Conservation (phyloP, 257 asterid genomes). For the Coffea eugenioides region DNA sequence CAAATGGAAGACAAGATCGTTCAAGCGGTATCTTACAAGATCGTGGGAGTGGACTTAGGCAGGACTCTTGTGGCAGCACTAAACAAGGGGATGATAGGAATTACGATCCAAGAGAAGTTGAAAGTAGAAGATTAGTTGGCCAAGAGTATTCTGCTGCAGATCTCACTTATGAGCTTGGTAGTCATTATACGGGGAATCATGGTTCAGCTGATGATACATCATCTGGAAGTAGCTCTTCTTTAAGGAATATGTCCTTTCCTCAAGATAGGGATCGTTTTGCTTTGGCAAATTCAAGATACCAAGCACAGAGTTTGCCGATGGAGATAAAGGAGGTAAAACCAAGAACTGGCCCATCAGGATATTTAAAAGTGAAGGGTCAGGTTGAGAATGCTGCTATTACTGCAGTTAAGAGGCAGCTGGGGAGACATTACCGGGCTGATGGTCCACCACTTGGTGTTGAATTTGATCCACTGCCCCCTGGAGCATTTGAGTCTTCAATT, state of each 20-base stretch:
- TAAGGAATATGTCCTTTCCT: slow-evolving; percentile 40
- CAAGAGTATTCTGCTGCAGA: slow-evolving; percentile 58
- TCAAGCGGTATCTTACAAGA: slow-evolving; percentile 80
- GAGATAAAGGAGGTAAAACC: slow-evolving; percentile 45
- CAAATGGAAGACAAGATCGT: slow-evolving; percentile 56
- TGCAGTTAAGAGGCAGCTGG: slow-evolving; percentile 88
- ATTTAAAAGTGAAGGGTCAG: slow-evolving; percentile 82
- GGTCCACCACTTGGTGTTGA: slow-evolving; percentile 93
- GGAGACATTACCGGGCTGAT: slow-evolving; percentile 64
- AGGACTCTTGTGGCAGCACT: slow-evolving; percentile 98
- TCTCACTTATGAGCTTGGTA: slow-evolving; percentile 45
- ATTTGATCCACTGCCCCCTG: slow-evolving; percentile 82
- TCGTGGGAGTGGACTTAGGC: slow-evolving; percentile 80
- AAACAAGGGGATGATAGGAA: slow-evolving; percentile 58
- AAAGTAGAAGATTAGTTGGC: slow-evolving; percentile 56
- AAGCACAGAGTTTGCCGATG: slow-evolving; percentile 37
- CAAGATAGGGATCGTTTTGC: slow-evolving; percentile 41
- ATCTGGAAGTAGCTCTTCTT: slow-evolving; percentile 73
- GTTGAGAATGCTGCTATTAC: slow-evolving; percentile 75
- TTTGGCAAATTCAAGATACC: slow-evolving; percentile 45
- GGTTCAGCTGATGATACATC: slow-evolving; percentile 50
- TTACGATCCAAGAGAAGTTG: slow-evolving; percentile 68
- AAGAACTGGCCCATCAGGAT: slow-evolving; percentile 88
- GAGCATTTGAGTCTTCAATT: slow-evolving; percentile 60
- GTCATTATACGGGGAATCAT: slow-evolving; percentile 41